phyloP scores from a whole-genome alignment of 2,329 filamentous ascomycete species.

The Aphanoascus verrucosus region DNA sequence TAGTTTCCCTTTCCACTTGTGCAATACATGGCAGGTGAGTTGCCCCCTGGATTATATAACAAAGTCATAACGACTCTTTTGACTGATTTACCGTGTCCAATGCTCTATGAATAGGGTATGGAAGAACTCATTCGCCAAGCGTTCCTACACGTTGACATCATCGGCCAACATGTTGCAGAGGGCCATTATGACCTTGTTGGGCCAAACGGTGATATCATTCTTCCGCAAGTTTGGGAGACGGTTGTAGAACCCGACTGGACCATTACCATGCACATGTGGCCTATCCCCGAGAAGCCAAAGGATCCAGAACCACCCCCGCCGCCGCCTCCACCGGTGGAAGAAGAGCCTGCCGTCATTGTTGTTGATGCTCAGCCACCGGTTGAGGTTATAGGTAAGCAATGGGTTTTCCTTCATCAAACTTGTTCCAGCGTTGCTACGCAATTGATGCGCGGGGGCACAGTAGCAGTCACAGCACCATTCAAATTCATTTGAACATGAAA shows the following conservation, averaged over 20 bases:
- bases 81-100: slow-evolving; percentile 18
- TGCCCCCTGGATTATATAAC: no score
- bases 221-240: slow-evolving; percentile 71
- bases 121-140: slow-evolving; percentile 77
- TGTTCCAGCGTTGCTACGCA: slow-evolving; percentile 11
- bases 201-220: slow-evolving; percentile 70
- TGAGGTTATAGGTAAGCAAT: neutral
- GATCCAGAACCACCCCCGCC: slow-evolving; percentile 29
- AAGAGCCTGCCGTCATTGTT: slow-evolving; percentile 13
- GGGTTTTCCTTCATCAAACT: slow-evolving; percentile 14
- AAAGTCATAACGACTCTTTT: slow-evolving; percentile 2
- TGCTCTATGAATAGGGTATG: slow-evolving; percentile 53
- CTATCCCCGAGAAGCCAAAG: slow-evolving; percentile 44
- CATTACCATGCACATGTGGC: slow-evolving; percentile 59
- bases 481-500: neutral
- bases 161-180: slow-evolving; percentile 64
- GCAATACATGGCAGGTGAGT: slow-evolving; percentile 71
- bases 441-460: neutral
- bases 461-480: neutral
- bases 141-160: slow-evolving; percentile 65
- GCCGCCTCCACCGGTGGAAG: slow-evolving; percentile 19
- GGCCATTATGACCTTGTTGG: slow-evolving; percentile 73
- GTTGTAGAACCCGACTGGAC: slow-evolving; percentile 68
- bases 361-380: slow-evolving; percentile 24
- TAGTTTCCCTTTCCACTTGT: slow-evolving; percentile 79